Conservation (phyloP, 1,284 basidiomycete species). For the Pseudozyma thailandica region DNA sequence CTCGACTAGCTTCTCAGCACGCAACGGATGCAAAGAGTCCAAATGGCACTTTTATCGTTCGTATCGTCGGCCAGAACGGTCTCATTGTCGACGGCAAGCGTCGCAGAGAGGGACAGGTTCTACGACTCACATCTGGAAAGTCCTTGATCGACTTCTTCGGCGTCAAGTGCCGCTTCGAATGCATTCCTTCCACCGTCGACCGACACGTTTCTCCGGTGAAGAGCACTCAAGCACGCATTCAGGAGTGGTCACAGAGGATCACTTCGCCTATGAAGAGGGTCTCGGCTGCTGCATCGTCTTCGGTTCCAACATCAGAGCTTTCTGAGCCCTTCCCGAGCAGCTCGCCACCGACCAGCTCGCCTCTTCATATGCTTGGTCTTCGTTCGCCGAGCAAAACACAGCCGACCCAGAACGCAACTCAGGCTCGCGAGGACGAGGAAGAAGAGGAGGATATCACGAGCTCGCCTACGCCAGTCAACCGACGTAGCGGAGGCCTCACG, state of each 20-base stretch:
- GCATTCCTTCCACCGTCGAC: constrained; percentile 24
- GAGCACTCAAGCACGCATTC: constrained; percentile 17
- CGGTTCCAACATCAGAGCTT: not conserved
- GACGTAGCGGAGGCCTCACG: constrained; percentile 29
- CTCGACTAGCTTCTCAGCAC: constrained; percentile 10
- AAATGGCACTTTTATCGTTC: constrained; percentile 59
- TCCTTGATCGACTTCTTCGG: constrained; percentile 62
- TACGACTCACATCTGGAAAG: constrained; percentile 54
- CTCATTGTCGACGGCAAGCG: constrained; percentile 64
- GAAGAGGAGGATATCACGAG: constrained; percentile 30
- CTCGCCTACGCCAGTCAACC: constrained; percentile 36
- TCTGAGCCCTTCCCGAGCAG: constrained; percentile 12
- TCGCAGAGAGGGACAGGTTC: constrained; percentile 56
- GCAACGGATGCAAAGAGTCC: constrained; percentile 2
- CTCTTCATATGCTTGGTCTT: constrained; percentile 21
- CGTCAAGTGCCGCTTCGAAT: constrained; percentile 46
- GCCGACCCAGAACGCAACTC: not conserved
- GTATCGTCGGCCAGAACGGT: constrained; percentile 65
- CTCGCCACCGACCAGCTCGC: constrained; percentile 40
- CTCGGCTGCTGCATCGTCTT: constrained; percentile 10
- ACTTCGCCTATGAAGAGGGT: constrained; percentile 44
- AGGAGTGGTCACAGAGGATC: constrained; percentile 26
- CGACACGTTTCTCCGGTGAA: constrained; percentile 27
- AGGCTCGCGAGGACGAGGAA: constrained; percentile 19
- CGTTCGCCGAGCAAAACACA: constrained; percentile 22